A percentile compares a stretch with the other conserved stretches of the same genome.
phyloP scores from a whole-genome alignment of 1,139 yeast species.

The Hyphopichia khmerensis region DNA sequence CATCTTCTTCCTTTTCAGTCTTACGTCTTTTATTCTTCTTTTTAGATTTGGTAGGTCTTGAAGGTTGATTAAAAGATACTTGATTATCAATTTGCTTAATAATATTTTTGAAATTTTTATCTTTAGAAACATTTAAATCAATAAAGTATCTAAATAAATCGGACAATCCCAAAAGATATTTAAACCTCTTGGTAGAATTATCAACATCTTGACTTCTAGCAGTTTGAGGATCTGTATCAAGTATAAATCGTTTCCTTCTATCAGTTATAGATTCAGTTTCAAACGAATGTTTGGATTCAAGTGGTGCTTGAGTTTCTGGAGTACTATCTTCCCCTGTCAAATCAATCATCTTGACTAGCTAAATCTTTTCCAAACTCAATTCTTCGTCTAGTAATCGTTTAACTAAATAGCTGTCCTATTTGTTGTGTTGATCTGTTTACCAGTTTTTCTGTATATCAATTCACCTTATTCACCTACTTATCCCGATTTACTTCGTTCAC shows the following conservation, averaged over 20 bases:
- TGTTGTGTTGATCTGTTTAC: no score
- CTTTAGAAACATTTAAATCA: slow-evolving; percentile 75
- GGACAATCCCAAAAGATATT: slow-evolving; percentile 77
- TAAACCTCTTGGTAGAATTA: slow-evolving; percentile 78
- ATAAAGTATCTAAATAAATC: slow-evolving; percentile 88
- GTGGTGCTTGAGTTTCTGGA: background rate
- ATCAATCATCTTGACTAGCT: background rate
- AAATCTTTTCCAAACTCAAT: no score
- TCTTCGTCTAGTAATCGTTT: no score
- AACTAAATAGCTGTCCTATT: no score
- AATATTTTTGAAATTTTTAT: slow-evolving; percentile 57
- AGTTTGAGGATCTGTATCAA: slow-evolving; percentile 50
- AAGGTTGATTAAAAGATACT: slow-evolving; percentile 22
- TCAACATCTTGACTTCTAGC: slow-evolving; percentile 59
- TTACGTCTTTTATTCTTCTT: slow-evolving; percentile 46
- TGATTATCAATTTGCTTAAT: slow-evolving; percentile 45
- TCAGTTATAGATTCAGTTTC: slow-evolving; percentile 17
- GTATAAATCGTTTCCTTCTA: slow-evolving; percentile 47
- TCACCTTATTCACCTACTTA: no score
- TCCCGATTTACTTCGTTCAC: no score
- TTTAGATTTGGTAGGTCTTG: slow-evolving; percentile 6
- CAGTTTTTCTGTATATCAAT: no score
- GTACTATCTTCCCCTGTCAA: background rate
- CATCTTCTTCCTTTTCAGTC: slow-evolving; percentile 91
- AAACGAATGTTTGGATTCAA: slow-evolving; percentile 19